Percentiles rank a stretch among this genome's conserved stretches.
Conservation (phyloP, 352 stramenopile genomes). For the Globisporangium abappressorium region DNA sequence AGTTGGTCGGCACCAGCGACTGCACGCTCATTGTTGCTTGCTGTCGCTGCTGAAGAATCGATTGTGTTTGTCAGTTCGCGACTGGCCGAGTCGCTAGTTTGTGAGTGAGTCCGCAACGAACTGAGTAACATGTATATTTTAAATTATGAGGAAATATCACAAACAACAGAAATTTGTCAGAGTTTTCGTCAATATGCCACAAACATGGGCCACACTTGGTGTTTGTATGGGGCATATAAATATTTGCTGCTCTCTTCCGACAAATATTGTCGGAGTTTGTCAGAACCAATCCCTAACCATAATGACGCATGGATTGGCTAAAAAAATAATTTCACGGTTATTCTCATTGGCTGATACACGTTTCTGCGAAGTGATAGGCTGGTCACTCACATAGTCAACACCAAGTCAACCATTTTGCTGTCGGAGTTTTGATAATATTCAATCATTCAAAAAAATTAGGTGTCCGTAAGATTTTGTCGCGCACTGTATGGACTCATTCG, state of each 20-base stretch:
- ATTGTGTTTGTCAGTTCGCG: neutral
- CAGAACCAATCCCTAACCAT: neutral
- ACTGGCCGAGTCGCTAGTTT: no score
- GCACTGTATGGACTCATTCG: neutral
- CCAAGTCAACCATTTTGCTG: no score
- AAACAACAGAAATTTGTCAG: neutral
- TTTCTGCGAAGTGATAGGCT: no score
- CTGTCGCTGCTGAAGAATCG: neutral
- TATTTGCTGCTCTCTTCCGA: neutral
- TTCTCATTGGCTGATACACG: no score
- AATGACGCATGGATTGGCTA: no score
- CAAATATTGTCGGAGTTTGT: slow-evolving; percentile 3
- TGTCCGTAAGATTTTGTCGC: no score
- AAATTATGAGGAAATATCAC: neutral
- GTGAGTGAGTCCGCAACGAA: no score
- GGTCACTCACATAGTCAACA: no score
- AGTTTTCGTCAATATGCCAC: neutral
- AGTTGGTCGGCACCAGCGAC: neutral
- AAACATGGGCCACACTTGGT: neutral
- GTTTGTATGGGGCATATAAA: neutral
- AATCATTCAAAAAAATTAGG: no score
- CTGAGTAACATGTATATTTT: neutral
- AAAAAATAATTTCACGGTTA: no score
- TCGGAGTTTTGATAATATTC: no score
- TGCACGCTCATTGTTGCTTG: neutral